These are phyloP conservation scores for Umbelopsis sp. DNA, from an alignment of 192 early-diverging fungal genomes.

Conservation along the genomic window DNA sequence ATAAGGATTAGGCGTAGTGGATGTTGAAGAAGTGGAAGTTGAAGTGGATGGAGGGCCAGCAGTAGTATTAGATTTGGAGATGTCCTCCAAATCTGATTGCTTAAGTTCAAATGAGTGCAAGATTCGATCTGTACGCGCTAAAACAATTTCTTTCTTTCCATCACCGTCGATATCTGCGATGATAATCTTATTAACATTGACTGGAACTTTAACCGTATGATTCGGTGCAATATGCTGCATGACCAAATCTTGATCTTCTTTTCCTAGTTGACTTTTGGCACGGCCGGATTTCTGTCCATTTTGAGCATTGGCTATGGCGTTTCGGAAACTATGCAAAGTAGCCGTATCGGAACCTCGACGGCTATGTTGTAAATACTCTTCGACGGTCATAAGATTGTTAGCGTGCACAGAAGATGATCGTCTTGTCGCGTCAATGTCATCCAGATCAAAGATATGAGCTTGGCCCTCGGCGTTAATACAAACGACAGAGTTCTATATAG, in stretches of 20 bases:
- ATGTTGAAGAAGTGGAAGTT: conserved; percentile 22
- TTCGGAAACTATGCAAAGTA: conserved; percentile 32
- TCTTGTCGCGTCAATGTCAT: conserved; percentile 8
- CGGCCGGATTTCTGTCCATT: neutral
- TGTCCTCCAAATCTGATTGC: conserved; percentile 8
- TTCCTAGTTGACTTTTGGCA: neutral
- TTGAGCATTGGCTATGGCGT: conserved; percentile 22
- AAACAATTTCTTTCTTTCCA: conserved; percentile 53
- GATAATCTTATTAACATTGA: conserved; percentile 56
- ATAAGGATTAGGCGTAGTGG: neutral
- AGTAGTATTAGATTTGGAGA: conserved; percentile 7
- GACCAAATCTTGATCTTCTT: neutral
- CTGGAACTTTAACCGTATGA: conserved; percentile 53
- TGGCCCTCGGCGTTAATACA: conserved; percentile 58
- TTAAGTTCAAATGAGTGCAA: conserved; percentile 49
- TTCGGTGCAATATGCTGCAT: conserved; percentile 28
- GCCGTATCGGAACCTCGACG: conserved; percentile 30
- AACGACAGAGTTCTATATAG: conserved; percentile 53
- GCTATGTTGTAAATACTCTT: conserved; percentile 28
- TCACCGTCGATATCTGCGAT: conserved; percentile 64
- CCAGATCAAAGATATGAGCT: conserved; percentile 57
- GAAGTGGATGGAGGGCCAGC: conserved; percentile 20
- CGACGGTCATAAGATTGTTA: conserved; percentile 13
- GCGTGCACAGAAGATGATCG: neutral
- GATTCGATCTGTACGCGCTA: conserved; percentile 60